Conservation (phyloP, 176 grass and related monocot genomes). For the Oropetium thomaeum region DNA sequence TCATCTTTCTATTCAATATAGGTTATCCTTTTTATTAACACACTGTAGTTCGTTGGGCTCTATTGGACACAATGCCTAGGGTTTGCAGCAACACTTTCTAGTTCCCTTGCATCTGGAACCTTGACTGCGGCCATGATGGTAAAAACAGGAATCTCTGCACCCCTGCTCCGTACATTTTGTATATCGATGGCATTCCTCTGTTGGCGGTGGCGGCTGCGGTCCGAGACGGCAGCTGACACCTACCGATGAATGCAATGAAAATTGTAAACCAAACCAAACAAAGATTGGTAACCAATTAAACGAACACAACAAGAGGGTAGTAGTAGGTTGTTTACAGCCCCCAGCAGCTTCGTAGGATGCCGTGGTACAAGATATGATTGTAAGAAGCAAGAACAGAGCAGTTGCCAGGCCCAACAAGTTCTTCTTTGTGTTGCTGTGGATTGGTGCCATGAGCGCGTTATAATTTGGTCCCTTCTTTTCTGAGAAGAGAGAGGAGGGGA, state of each 20-base stretch:
- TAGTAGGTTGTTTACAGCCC: not conserved
- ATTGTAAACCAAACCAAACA: not conserved
- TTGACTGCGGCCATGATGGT: not conserved
- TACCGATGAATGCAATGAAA: not conserved
- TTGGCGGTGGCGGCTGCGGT: not conserved
- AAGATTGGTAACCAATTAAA: not conserved
- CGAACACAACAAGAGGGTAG: not conserved
- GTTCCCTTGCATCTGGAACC: too few relatives aligned
- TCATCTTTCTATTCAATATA: too few relatives aligned
- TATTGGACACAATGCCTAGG: too few relatives aligned
- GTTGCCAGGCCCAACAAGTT: not conserved
- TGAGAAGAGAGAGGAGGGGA: too few relatives aligned
- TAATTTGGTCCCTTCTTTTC: too few relatives aligned
- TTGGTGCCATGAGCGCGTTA: not conserved
- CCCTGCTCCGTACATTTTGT: not conserved
- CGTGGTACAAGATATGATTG: not conserved
- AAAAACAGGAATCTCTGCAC: not conserved
- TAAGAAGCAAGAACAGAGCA: not conserved
- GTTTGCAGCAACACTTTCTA: not conserved
- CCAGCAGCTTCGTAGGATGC: not conserved
- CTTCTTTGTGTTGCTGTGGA: not conserved
- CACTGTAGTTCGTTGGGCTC: too few relatives aligned
- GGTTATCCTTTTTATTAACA: too few relatives aligned
- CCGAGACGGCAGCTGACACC: not conserved
- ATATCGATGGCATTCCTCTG: not conserved